Conservation (phyloP, 1,284 basidiomycete species). For the Ustilago hordei region DNA sequence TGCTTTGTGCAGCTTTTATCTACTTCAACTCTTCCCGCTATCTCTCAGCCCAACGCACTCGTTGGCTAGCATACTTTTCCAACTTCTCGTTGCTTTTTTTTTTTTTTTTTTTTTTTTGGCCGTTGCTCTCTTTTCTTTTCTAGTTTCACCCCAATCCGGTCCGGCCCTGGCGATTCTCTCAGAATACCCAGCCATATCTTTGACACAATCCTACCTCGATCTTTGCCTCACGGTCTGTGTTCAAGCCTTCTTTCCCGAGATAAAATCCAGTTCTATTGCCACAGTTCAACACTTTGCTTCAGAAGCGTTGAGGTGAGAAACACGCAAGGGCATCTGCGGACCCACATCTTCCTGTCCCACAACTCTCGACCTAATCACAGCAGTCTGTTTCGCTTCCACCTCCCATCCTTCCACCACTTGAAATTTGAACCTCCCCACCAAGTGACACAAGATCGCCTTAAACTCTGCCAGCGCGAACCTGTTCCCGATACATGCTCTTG, state of each 20-base stretch:
- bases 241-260: not conserved
- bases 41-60: too few relatives aligned
- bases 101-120: too few relatives aligned
- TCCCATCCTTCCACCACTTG: conserved; percentile 51
- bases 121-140: conserved; percentile 11
- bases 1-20: too few relatives aligned
- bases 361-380: conserved; percentile 40
- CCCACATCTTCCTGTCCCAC: conserved; percentile 58
- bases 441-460: conserved; percentile 57
- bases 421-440: conserved; percentile 55
- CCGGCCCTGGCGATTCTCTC: conserved; percentile 35
- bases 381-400: conserved; percentile 53
- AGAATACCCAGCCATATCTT: conserved; percentile 23
- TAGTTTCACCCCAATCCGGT: conserved; percentile 2
- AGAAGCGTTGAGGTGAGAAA: conserved; percentile 22
- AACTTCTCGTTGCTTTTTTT: not conserved
- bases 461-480: conserved; percentile 64
- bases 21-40: too few relatives aligned
- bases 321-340: conserved; percentile 54
- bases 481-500: conserved; percentile 63
- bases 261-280: not conserved
- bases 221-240: not conserved
- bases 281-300: not conserved
- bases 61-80: not conserved
- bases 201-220: not conserved